Conservation (phyloP, 1,139 yeast genomes). For the Debaryomyces sp. region DNA sequence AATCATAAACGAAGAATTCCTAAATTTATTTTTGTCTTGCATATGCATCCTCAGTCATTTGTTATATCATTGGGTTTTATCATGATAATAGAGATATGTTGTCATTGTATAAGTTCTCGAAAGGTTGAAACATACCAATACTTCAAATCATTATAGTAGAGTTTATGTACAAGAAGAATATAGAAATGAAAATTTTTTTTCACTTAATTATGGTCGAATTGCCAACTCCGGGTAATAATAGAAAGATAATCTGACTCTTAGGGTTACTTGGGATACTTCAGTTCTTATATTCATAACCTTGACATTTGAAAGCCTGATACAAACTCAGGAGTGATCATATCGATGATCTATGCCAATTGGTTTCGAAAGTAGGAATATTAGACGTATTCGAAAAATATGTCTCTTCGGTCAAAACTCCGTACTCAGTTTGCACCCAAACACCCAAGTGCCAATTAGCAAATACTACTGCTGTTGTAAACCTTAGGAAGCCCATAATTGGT, state of each 20-base stretch:
- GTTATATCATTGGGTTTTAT: constrained; percentile 8
- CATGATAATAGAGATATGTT: neutral
- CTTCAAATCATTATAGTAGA: neutral
- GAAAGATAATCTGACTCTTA: neutral
- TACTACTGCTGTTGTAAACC: neutral
- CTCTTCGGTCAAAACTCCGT: neutral
- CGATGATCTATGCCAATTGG: neutral
- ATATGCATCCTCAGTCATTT: constrained; percentile 39
- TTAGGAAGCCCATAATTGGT: neutral
- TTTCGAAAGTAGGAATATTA: neutral
- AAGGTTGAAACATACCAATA: constrained; percentile 2
- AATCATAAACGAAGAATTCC: constrained; percentile 72
- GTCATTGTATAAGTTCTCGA: neutral
- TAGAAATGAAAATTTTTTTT: neutral
- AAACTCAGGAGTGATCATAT: neutral
- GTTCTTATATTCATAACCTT: neutral
- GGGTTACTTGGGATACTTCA: neutral
- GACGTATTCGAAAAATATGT: neutral
- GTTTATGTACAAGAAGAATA: neutral
- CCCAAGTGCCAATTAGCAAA: neutral
- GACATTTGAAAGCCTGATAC: neutral
- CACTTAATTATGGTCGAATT: neutral
- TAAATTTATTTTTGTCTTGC: constrained; percentile 58
- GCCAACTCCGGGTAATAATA: neutral
- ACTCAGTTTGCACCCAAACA: constrained; percentile 1